Base-by-base conservation (phyloP, 306 rosid genomes). In the Cucurbita pepo region DNA sequence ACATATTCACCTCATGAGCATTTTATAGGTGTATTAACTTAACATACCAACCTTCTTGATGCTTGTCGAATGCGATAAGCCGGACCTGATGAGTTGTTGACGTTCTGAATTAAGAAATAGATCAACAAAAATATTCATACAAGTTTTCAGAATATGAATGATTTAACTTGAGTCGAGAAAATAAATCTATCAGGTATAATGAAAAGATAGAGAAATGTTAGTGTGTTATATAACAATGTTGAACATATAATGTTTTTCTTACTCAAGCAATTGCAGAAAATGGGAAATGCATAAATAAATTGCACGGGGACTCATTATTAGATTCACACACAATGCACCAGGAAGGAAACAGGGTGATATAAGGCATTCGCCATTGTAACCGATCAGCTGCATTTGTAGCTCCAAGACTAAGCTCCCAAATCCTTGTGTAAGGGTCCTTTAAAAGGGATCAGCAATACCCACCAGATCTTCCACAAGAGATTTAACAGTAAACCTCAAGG, bases 21-120 rank as follows among this genome's bases (percentile, higher is more conserved):
- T 45, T 45, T 44, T 22, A n/a, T 50, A 50, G 61, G 37, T 38
- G 30, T 62, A 66, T 18, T 51, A 52, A 62, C 54, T 59, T 40
- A 77, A 75, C 72, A 72, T 62, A 80, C 85, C 80, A 66, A 87
- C 98, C 96, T 87, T 77, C 83, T 79, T 67, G 98, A 88, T 77
- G 77, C 75, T 57, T 76, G 83, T 65, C 90, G 86, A 65, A 84
- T 83, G 66, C 78, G 88, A 56, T 84, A 84, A 79, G 82, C 88
- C 37, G 83, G 73, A 87, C 86, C 80, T 37, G 94, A 61, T 62
- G 94, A 64, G 78, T 83, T 90, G 80, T 81, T 79, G 77, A 79
- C 76, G 77, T 77, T 79, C 82, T 82, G 79, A 50, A 79, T 83
- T 73, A 80, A 55, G 25, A 72, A 48, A 75, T 8, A 56, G 4